These are phyloP conservation scores for Coemansia sp. DNA, from an alignment of 192 early-diverging fungal genomes.

Conservation along the genomic window DNA sequence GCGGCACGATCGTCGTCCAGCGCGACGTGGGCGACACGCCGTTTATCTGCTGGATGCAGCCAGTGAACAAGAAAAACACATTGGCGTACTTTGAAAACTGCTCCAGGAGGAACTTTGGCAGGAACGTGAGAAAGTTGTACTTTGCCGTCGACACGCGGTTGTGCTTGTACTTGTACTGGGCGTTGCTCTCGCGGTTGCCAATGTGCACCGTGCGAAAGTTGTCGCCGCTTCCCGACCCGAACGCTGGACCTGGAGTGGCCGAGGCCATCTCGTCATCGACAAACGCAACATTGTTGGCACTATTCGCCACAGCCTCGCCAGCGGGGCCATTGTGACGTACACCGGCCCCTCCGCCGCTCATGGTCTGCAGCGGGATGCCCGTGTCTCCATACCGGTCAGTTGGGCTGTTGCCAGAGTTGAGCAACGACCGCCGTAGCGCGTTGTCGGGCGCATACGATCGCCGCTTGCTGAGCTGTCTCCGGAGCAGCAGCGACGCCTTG, in stretches of 20 bases:
- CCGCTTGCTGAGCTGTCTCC: slow-evolving; percentile 55
- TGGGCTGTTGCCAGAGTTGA: slow-evolving; percentile 20
- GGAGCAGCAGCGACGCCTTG: slow-evolving; percentile 38
- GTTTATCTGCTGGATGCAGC: slow-evolving; percentile 94
- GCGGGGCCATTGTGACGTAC: background rate
- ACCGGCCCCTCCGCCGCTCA: slow-evolving; percentile 14
- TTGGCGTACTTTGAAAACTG: slow-evolving; percentile 99
- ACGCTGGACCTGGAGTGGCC: slow-evolving; percentile 18
- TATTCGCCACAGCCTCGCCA: background rate
- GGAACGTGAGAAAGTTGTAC: slow-evolving; percentile 90
- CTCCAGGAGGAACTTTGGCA: slow-evolving; percentile 94
- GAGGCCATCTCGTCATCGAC: slow-evolving; percentile 5
- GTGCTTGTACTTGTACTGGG: slow-evolving; percentile 78
- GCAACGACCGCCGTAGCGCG: slow-evolving; percentile 35
- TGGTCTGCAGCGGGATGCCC: slow-evolving; percentile 35
- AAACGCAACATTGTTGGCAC: background rate
- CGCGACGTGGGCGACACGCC: slow-evolving; percentile 91
- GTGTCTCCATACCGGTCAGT: slow-evolving; percentile 19
- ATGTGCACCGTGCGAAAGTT: slow-evolving; percentile 82
- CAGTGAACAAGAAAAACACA: slow-evolving; percentile 98
- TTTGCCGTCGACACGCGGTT: slow-evolving; percentile 95
- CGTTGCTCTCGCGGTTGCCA: slow-evolving; percentile 80
- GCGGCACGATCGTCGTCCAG: slow-evolving; percentile 81
- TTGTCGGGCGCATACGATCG: slow-evolving; percentile 32
- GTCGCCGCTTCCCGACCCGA: slow-evolving; percentile 34